Percentiles rank a stretch among this genome's conserved stretches.
These are phyloP conservation scores for Tetrahymena thermophila DNA, from an alignment of 73 alveolate species.

Conservation along the genomic window DNA sequence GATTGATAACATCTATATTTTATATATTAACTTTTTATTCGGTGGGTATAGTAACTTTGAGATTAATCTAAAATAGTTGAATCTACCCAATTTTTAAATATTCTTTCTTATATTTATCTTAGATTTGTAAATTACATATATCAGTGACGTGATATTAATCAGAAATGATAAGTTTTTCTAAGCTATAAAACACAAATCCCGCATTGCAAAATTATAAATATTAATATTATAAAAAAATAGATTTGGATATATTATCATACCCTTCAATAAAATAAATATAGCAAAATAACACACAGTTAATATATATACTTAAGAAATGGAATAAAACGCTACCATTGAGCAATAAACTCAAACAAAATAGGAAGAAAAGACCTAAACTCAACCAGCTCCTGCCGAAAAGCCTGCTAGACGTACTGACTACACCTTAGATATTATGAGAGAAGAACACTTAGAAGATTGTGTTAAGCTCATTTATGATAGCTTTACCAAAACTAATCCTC, in stretches of 20 bases:
- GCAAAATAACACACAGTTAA: background rate
- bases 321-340: background rate
- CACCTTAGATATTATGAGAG: background rate
- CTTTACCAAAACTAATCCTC: background rate
- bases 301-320: background rate
- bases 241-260: too few species aligned
- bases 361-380: background rate
- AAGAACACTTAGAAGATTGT: background rate
- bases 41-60: background rate
- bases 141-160: background rate
- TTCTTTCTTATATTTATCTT: background rate
- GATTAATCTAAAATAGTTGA: background rate
- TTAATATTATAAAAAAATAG: background rate
- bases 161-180: background rate
- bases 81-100: background rate
- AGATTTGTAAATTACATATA: background rate
- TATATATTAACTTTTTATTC: background rate
- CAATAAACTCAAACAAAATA: background rate
- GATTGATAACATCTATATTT: background rate
- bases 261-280: too few species aligned
- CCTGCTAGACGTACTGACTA: conserved; percentile 1
- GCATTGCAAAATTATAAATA: background rate
- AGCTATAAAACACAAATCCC: background rate
- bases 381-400: background rate
- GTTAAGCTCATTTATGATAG: background rate